phyloP scores from a whole-genome alignment of 495 filamentous ascomycete species.

The Neurospora cerealis region DNA sequence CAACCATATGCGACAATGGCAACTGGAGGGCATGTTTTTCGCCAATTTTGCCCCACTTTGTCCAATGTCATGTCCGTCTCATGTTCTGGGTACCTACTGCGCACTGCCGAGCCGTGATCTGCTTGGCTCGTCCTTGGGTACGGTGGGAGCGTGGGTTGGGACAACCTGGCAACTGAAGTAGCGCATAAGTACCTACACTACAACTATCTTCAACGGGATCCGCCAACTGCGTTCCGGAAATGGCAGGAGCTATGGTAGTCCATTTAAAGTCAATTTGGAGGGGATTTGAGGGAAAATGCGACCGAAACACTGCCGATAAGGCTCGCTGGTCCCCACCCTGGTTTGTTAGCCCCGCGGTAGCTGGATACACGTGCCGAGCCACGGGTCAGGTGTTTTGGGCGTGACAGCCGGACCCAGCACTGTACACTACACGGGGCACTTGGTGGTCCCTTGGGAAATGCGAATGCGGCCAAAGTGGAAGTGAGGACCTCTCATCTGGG shows the following conservation, averaged over 20 bases:
- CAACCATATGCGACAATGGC: not conserved
- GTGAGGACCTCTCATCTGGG: not conserved
- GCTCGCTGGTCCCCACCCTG: not conserved
- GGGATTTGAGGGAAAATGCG: not conserved
- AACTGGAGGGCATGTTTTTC: not conserved
- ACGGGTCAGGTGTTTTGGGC: not conserved
- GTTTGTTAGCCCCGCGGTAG: not conserved
- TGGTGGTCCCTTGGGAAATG: not conserved
- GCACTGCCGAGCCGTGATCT: not conserved
- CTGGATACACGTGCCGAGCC: not conserved
- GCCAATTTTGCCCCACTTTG: not conserved
- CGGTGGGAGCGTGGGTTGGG: not conserved
- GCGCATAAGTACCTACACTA: not conserved
- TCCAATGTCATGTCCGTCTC: not conserved
- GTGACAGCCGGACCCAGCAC: not conserved
- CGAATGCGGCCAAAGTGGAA: not conserved
- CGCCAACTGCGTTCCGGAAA: not conserved
- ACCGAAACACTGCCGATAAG: not conserved
- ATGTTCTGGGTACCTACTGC: not conserved
- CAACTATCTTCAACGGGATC: not conserved
- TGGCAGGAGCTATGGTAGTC: not conserved
- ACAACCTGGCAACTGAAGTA: not conserved
- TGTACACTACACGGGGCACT: not conserved
- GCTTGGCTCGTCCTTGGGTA: not conserved
- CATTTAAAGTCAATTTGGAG: not conserved